These are phyloP conservation scores for Diaporthe amygdali DNA, from an alignment of 2,329 filamentous ascomycete species.

Conservation along the genomic window DNA sequence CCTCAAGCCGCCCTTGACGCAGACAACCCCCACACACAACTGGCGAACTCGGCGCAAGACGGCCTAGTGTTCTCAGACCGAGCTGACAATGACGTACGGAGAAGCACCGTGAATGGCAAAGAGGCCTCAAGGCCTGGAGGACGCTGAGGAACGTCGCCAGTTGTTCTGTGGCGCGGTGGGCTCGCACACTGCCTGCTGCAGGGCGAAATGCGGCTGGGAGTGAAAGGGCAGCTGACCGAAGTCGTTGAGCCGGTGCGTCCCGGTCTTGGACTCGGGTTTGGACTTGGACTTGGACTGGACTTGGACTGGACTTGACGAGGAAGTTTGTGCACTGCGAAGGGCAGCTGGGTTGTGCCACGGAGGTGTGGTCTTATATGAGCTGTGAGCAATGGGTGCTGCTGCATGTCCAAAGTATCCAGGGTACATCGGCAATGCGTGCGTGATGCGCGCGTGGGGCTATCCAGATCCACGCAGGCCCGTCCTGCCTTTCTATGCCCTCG, in stretches of 20 bases:
- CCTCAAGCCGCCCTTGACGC: background rate
- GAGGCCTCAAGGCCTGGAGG: background rate
- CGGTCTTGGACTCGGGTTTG: background rate
- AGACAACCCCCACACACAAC: background rate
- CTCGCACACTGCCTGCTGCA: background rate
- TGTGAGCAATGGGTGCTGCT: constrained; percentile 1
- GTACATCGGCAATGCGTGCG: constrained; percentile 4
- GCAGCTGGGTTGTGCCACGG: background rate
- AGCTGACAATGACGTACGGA: background rate
- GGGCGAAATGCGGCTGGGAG: background rate
- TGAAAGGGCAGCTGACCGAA: background rate
- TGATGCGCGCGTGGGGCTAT: constrained; percentile 11
- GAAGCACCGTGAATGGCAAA: background rate
- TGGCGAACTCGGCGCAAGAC: background rate
- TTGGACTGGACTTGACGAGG: background rate
- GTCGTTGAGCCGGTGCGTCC: background rate
- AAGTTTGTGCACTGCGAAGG: background rate
- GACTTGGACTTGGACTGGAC: background rate
- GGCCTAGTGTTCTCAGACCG: background rate
- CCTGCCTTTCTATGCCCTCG: background rate
- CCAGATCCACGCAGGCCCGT: background rate
- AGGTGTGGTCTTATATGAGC: constrained; percentile 10
- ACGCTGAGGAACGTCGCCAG: background rate
- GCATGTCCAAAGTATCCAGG: background rate
- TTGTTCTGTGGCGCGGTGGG: background rate